These are phyloP conservation scores for Apiospora hydei DNA, from an alignment of 2,329 filamentous ascomycete species.

Conservation along the genomic window DNA sequence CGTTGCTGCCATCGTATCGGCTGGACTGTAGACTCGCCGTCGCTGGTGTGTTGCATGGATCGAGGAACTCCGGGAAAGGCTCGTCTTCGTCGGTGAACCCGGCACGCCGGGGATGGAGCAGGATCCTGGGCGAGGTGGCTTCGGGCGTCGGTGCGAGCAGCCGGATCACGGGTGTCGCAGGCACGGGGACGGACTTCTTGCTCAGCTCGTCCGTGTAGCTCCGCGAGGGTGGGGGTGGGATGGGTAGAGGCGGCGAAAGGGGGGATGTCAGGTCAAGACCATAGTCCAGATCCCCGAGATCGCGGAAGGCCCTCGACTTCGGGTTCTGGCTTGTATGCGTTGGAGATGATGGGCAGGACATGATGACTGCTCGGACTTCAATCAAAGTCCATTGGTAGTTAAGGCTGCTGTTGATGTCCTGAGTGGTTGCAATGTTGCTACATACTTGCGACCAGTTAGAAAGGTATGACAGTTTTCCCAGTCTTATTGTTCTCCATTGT, in stretches of 20 bases:
- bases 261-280: neutral
- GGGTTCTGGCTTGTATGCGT: neutral
- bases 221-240: neutral
- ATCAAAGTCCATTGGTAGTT: neutral
- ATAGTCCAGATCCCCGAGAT: neutral
- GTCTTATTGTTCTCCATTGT: neutral
- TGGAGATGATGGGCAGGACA: neutral
- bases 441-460: no score
- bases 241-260: neutral
- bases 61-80: neutral
- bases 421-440: neutral
- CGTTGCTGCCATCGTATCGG: neutral
- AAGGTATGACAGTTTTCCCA: no score
- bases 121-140: neutral
- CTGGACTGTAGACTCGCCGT: neutral
- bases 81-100: neutral
- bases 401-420: neutral
- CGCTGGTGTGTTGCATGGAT: neutral
- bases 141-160: slow-evolving; percentile 9
- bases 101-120: neutral
- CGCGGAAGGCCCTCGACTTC: neutral
- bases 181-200: slow-evolving; percentile 9
- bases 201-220: neutral
- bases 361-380: neutral
- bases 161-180: neutral